Conservation (phyloP, 331 rosid genomes). For the Quercus tomentella region DNA sequence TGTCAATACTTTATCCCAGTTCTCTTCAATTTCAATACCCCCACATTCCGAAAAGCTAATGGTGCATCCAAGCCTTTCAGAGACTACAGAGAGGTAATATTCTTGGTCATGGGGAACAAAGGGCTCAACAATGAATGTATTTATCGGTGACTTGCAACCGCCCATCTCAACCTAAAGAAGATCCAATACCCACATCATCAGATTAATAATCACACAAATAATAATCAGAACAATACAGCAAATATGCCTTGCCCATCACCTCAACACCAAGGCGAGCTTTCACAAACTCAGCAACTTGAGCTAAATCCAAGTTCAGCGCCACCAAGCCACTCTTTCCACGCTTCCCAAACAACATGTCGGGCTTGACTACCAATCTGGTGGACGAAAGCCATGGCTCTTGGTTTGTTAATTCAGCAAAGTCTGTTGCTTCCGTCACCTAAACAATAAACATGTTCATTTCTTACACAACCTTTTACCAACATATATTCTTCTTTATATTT, state of each 20-base stretch:
- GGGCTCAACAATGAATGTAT: slow-evolving; percentile 79
- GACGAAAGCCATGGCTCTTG: slow-evolving; percentile 67
- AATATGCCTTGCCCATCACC: slow-evolving; percentile 28
- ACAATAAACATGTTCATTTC: background rate
- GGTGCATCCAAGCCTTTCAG: slow-evolving; percentile 70
- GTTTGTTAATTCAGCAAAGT: slow-evolving; percentile 58
- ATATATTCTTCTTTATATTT: background rate
- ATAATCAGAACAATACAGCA: background rate
- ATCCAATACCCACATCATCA: slow-evolving; percentile 6
- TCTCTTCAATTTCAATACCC: slow-evolving; percentile 79
- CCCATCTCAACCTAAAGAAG: slow-evolving; percentile 74
- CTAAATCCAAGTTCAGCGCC: slow-evolving; percentile 64
- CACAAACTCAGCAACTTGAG: slow-evolving; percentile 72
- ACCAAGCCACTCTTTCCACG: slow-evolving; percentile 90
- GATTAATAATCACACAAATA: slow-evolving; percentile 10
- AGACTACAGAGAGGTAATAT: slow-evolving; percentile 71
- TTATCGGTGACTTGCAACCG: slow-evolving; percentile 89
- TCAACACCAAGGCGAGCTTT: slow-evolving; percentile 63
- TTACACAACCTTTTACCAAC: background rate
- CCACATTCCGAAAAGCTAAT: slow-evolving; percentile 84
- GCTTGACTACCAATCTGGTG: slow-evolving; percentile 68
- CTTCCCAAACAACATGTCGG: slow-evolving; percentile 82
- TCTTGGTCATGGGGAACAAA: slow-evolving; percentile 86
- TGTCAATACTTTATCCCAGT: slow-evolving; percentile 71
- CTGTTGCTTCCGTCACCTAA: slow-evolving; percentile 61